Base-by-base conservation (phyloP, 192 early-diverging fungal genomes). In the Umbelopsis sp. region DNA sequence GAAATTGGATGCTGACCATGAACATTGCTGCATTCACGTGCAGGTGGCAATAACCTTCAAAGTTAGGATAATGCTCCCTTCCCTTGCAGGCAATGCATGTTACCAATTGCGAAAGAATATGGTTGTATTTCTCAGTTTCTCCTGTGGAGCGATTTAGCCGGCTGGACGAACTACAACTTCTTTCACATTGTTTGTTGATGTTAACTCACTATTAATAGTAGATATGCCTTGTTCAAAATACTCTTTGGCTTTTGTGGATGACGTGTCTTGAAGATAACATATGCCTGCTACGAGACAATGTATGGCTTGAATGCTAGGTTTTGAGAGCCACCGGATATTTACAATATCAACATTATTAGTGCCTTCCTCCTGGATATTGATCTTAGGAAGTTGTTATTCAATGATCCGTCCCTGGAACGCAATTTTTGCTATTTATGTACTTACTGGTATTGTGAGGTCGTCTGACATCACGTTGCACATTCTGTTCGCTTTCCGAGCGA, bases 151-250 rank as follows among this genome's bases (percentile, higher is more conserved):
- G 25, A 25, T 12, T 54, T 54, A 54, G 52, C 12, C 20, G 25
- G 25, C 52, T 6, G 11, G 25, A 12, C 52, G n/a, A 54, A 7
- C 2, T 8, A 26, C n/a, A 24, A 4, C 12, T 5, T 26, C 1
- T 8, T 22, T 54, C n/a, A n/a, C n/a, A n/a, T n/a, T 62, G 56
- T 34, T 29, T 62, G 17, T 31, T 14, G 20, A 25, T 14, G 32
- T 8, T 62, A 2, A 34, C 26, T 62, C 17, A 62, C 56, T 31
- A 14, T 11, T 2, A 32, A 62, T 34, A 20, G 29, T n/a, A 2
- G 56, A 10, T 34, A 62, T 62, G 7, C 56, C 56, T 14, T 32
- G 24, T n/a, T 62, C 56, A 32, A 62, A 62, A 34, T 62, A 34
- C 4, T 62, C 56, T 16, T 62, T 62, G 7, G 56, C 26, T 62